Conservation (phyloP, 164 flowering plant genomes). For the Piper longum region DNA sequence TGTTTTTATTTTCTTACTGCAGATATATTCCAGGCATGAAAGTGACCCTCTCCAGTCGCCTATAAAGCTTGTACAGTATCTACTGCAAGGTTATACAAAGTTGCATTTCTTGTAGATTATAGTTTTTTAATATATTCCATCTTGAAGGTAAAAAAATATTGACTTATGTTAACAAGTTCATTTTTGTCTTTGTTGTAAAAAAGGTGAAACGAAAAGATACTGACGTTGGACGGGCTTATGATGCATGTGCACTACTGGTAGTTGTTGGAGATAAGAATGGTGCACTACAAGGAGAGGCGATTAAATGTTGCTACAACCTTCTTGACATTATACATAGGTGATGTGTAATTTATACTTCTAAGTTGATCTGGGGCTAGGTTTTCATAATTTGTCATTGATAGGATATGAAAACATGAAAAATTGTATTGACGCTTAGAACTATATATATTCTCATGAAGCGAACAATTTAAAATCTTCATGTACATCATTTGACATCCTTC, state of each 20-base stretch:
- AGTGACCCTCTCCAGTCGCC: constrained; percentile 76
- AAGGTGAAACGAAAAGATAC: constrained; percentile 88
- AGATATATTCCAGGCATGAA: constrained; percentile 98
- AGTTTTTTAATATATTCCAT: not conserved
- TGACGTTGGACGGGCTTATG: constrained; percentile 58
- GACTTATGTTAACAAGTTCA: too few species aligned
- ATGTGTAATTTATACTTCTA: constrained; percentile 2
- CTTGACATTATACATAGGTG: constrained; percentile 77
- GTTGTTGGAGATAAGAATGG: constrained; percentile 93
- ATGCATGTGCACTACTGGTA: constrained; percentile 89
- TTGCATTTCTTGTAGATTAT: not conserved
- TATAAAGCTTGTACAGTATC: constrained; percentile 82
- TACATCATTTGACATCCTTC: not conserved
- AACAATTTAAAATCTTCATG: not conserved
- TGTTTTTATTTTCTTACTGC: constrained; percentile 15
- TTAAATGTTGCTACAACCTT: constrained; percentile 75
- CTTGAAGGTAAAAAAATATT: too few species aligned
- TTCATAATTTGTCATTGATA: not conserved
- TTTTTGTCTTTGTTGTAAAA: not conserved
- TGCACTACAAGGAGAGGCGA: constrained; percentile 78
- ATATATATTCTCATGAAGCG: not conserved
- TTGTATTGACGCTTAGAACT: too few species aligned
- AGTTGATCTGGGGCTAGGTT: not conserved
- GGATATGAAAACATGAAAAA: not conserved
- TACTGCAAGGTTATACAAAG: constrained; percentile 57